Conservation (phyloP, 2,329 filamentous ascomycete species). For the Aureobasidium lini region DNA sequence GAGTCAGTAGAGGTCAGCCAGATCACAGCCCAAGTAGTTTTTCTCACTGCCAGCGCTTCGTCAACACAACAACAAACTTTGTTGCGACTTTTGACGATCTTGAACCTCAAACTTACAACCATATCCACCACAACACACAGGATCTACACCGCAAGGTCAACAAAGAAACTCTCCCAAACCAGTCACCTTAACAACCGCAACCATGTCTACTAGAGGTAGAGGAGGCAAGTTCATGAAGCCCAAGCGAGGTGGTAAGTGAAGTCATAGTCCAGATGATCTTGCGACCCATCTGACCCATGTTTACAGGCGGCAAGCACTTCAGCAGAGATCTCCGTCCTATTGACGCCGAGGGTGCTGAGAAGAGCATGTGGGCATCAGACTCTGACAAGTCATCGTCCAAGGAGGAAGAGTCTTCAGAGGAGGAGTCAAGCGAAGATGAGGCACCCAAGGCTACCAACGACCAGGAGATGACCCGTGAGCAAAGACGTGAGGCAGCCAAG, state of each 20-base stretch:
- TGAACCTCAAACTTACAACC: not conserved
- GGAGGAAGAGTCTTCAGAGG: conserved; percentile 30
- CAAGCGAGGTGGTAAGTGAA: conserved; percentile 70
- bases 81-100: not conserved
- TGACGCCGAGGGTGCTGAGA: conserved; percentile 80
- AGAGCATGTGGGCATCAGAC: conserved; percentile 72
- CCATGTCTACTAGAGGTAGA: conserved; percentile 60
- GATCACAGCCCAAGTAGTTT: not conserved
- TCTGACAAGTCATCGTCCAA: conserved; percentile 41
- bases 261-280: not conserved
- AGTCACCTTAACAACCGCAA: conserved; percentile 25
- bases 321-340: conserved; percentile 83
- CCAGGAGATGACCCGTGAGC: conserved; percentile 66
- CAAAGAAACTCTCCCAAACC: not conserved
- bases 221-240: conserved; percentile 94
- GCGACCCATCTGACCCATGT: conserved; percentile 17
- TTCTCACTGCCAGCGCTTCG: not conserved
- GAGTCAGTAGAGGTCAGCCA: not conserved
- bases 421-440: conserved; percentile 36
- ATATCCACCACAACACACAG: not conserved
- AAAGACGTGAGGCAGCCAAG: conserved; percentile 81
- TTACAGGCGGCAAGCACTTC: conserved; percentile 83
- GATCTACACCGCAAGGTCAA: not conserved
- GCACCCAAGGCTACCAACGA: conserved; percentile 31
- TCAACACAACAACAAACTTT: not conserved